Evolutionary conservation across 495 filamentous ascomycete species (phyloP).

Genomic region (Xylaria intraflava): DNA sequence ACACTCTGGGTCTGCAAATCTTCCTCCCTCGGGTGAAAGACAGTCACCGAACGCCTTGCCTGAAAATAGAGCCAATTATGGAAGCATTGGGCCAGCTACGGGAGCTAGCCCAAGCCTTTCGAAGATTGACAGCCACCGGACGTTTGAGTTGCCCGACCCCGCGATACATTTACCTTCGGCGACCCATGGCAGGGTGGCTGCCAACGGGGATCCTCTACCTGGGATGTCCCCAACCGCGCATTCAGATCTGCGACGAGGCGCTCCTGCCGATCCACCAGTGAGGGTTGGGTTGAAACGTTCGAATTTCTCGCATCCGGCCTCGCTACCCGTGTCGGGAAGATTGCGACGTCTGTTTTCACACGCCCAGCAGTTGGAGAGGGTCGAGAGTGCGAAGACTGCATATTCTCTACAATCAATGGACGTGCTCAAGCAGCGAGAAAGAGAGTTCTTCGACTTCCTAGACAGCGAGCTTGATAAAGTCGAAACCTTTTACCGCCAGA

Average conservation of each 20-base stretch:
- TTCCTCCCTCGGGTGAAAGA: slow-evolving; percentile 25
- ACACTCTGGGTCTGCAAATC: slow-evolving; percentile 19
- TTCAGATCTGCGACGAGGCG: slow-evolving; percentile 13
- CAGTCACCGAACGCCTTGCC: slow-evolving; percentile 28
- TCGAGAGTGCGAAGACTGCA: slow-evolving; percentile 11
- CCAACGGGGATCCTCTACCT: neutral
- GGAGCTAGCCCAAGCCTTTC: slow-evolving; percentile 41
- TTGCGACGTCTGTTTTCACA: slow-evolving; percentile 23
- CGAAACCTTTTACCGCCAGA: slow-evolving; percentile 73
- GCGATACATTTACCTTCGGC: slow-evolving; percentile 56
- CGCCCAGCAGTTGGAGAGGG: slow-evolving; percentile 10
- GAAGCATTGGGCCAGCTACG: slow-evolving; percentile 66
- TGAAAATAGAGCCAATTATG: slow-evolving; percentile 50
- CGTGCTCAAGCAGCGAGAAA: slow-evolving; percentile 50
- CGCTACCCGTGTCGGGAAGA: slow-evolving; percentile 5
- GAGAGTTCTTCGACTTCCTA: slow-evolving; percentile 73
- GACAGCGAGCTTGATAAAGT: slow-evolving; percentile 79
- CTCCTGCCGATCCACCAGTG: slow-evolving; percentile 6
- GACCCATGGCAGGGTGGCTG: slow-evolving; percentile 3
- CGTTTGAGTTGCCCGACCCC: slow-evolving; percentile 65
- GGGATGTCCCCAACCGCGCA: neutral
- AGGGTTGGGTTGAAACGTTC: slow-evolving; percentile 1
- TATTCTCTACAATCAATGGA: slow-evolving; percentile 36
- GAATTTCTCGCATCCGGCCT: neutral
- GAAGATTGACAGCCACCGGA: slow-evolving; percentile 21